phyloP scores from a whole-genome alignment of 129 eudicot genomes.

The Flaveria robusta region DNA sequence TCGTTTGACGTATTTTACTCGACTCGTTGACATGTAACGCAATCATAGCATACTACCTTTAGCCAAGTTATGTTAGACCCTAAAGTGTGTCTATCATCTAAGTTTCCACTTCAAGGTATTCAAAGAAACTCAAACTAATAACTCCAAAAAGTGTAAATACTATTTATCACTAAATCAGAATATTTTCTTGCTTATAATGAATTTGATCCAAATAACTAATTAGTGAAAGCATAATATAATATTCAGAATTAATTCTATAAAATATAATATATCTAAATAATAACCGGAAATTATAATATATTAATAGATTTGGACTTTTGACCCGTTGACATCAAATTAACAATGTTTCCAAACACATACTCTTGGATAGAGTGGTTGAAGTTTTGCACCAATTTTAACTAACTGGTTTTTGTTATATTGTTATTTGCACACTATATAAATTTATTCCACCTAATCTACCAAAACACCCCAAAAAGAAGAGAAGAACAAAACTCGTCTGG shows the following conservation, averaged over 20 bases:
- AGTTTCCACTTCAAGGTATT: no score
- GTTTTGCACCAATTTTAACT: conserved; percentile 34
- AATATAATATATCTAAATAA: not conserved
- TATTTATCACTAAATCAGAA: no score
- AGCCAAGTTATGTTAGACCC: no score
- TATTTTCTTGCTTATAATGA: not conserved
- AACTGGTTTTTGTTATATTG: conserved; percentile 23
- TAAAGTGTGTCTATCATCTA: no score
- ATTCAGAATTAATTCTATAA: not conserved
- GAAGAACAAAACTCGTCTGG: no score
- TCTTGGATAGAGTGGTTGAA: conserved; percentile 36
- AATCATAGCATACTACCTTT: no score
- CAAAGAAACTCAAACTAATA: no score
- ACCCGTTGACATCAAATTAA: not conserved
- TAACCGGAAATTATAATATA: not conserved
- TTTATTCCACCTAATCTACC: conserved; percentile 37
- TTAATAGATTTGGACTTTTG: not conserved
- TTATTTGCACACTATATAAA: conserved; percentile 3
- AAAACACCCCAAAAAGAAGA: conserved; percentile 12
- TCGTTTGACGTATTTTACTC: not conserved
- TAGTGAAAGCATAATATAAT: not conserved
- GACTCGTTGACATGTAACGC: no score
- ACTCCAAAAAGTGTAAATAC: no score
- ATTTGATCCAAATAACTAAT: not conserved
- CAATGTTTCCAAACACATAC: conserved; percentile 1